Base-by-base conservation (phyloP, 2,329 filamentous ascomycete species). In the Salinomyces thailandicus region DNA sequence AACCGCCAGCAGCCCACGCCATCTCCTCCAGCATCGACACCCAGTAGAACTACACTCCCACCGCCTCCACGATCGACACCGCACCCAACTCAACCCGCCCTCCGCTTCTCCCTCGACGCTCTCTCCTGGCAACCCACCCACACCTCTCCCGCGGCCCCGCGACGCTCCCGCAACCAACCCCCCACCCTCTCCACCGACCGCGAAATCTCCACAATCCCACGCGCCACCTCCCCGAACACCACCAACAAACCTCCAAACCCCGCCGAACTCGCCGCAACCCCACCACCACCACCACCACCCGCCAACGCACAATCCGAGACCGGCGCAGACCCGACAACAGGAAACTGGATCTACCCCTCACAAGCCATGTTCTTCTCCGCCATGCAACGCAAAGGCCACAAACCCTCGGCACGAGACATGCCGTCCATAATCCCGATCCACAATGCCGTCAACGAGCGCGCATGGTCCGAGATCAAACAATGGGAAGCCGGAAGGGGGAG, bases 321-420 rank as follows among this genome's bases (percentile, higher is more conserved):
- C 0, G 81, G 82, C 43, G 70, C 77, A 15, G 78, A 85, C 51
- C 66, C 70, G 34, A 58, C 65, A 24, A 75, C 75, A 0, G 89
- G 89, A 0, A 94, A 95, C 60, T 98, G 91, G 91, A 80, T 98
- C 43, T 98, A 98, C 62, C 91, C 91, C 0, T 91, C 83, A 0
- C 89, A 96, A 60, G 81, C 84, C 55, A 93, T 95, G 78, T 98
- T 98, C 69, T 96, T 96, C 65, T 84, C 93, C 32, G 91, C 91
- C 30, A 89, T 98, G 77, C 77, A 81, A 67, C 80, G 89, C 57
- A 98, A 98, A 62, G 81, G 80, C 29, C 80, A 86, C 65, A 75
- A 78, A 42, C 79, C 74, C 18, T 66, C 70, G 11, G 75, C 74
- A 0, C 67, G 71, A 5, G 86, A 94, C 62, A 95, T 95, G 80